Base-by-base conservation (phyloP, 331 rosid species). In the Malus hybrid region DNA sequence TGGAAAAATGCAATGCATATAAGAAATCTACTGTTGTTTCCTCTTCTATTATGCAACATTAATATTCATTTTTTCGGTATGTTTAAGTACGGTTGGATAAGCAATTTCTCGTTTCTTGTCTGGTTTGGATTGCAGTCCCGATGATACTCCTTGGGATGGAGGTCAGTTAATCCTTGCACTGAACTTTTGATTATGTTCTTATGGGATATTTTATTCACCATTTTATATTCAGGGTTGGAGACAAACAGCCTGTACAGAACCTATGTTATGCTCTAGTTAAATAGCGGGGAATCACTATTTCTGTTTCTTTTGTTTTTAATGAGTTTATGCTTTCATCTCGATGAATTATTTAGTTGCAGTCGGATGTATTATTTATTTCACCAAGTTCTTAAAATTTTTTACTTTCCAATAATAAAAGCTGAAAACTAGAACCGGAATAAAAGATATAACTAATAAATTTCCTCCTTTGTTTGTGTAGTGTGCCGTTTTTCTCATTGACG, bases 91-190 rank as follows among this genome's bases (percentile, higher is more conserved):
- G 79, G 76, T 83, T 83, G 82, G 76, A 76, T 87, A 84, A 86
- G 86, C 74, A 73, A 77, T 85, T 85, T 85, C 84, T 85, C 82
- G 71, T 81, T 85, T 85, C 78, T 87, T 81, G 83, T 86, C 85
- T 85, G 86, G 86, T 81, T 84, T 87, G 79, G 80, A 83, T 88
- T 87, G 90, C 97, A 93, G 98, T 70, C 98, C 98, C 11, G 98
- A 93, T 80, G 98, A 93, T 81, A 93, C 98, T 34, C 94, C 98
- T 19, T 93, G 98, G 98, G 98, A 93, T 88, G 97, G 98, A 93
- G 98, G 98, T 93, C 63, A 84, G 93, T 82, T 60, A 15, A 73
- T 67, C 60, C 79, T 67, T 76, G 42, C 36, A 32, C 81, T 24
- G 64, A 31, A 10, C 68, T 73, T 33, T 27, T 39, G 13, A 42